Evolutionary conservation across 768 basidiomycete genomes (phyloP).

Genomic region (Auriscalpium microsporum): DNA sequence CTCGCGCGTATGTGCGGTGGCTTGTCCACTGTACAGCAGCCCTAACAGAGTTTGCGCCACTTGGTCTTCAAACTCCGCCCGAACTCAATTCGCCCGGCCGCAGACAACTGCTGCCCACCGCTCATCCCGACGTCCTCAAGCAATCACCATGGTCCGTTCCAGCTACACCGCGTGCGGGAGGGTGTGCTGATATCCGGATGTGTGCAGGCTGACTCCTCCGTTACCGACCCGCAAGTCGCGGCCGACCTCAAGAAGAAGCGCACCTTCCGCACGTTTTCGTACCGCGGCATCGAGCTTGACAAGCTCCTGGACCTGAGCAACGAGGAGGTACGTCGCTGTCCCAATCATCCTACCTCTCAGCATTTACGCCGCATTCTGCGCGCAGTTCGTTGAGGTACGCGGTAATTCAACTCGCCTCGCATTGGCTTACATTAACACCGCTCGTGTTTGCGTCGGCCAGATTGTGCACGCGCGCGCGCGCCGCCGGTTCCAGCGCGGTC

Average conservation of each 20-base stretch:
- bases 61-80: slow-evolving; percentile 18
- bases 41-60: slow-evolving; percentile 35
- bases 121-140: not conserved
- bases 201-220: slow-evolving; percentile 62
- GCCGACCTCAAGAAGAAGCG: slow-evolving; percentile 98
- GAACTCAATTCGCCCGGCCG: slow-evolving; percentile 14
- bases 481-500: slow-evolving; percentile 96
- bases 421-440: too few species aligned
- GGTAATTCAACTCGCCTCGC: too few species aligned
- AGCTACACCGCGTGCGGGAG: not conserved
- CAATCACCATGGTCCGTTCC: slow-evolving; percentile 15
- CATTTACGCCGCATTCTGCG: slow-evolving; percentile 2
- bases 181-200: not conserved
- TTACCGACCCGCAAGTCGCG: slow-evolving; percentile 89
- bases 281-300: slow-evolving; percentile 97
- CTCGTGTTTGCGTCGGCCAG: slow-evolving; percentile 18
- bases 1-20: not conserved
- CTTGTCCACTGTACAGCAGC: slow-evolving; percentile 54
- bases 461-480: slow-evolving; percentile 98
- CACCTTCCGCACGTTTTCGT: slow-evolving; percentile 98
- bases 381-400: slow-evolving; percentile 72
- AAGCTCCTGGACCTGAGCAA: slow-evolving; percentile 95
- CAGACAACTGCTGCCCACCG: slow-evolving; percentile 1
- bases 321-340: slow-evolving; percentile 66
- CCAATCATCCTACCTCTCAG: not conserved